Conservation (phyloP, 768 basidiomycete genomes). For the Xerocomus spinulosus region DNA sequence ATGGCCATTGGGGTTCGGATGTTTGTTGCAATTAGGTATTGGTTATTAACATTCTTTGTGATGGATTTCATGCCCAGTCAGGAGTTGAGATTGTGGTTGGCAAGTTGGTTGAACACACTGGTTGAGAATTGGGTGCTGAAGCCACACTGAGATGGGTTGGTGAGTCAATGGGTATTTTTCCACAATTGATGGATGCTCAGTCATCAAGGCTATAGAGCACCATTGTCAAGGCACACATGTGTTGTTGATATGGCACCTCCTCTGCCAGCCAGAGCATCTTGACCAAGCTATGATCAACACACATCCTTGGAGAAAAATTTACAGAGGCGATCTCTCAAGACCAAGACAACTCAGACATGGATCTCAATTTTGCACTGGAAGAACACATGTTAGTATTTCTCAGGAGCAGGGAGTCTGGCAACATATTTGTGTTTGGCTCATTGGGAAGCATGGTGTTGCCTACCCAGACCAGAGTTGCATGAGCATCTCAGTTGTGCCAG, state of each 20-base stretch:
- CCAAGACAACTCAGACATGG: slow-evolving; percentile 66
- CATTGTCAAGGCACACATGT: slow-evolving; percentile 64
- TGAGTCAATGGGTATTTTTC: slow-evolving; percentile 35
- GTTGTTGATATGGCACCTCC: slow-evolving; percentile 29
- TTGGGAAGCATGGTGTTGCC: slow-evolving; percentile 25
- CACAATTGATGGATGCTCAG: slow-evolving; percentile 4
- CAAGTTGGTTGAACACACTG: slow-evolving; percentile 77
- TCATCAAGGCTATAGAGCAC: slow-evolving; percentile 52
- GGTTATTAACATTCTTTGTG: slow-evolving; percentile 86
- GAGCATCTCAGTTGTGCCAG: slow-evolving; percentile 25
- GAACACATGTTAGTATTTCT: slow-evolving; percentile 39
- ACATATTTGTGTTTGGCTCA: slow-evolving; percentile 37
- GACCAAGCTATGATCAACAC: slow-evolving; percentile 35
- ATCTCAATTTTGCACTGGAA: slow-evolving; percentile 68
- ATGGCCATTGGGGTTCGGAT: slow-evolving; percentile 83
- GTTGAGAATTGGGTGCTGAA: slow-evolving; percentile 65
- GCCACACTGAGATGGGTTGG: slow-evolving; percentile 64
- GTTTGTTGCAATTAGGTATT: slow-evolving; percentile 85
- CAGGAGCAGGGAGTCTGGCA: slow-evolving; percentile 38
- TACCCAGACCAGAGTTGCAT: slow-evolving; percentile 42
- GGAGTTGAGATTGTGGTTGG: slow-evolving; percentile 66
- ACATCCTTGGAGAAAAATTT: slow-evolving; percentile 59
- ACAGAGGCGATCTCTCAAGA: slow-evolving; percentile 49
- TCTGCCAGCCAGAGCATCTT: slow-evolving; percentile 31
- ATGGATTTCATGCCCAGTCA: slow-evolving; percentile 83